Evolutionary conservation across 2,329 filamentous ascomycete species (phyloP).

Genomic region (Colletotrichum higginsianum): DNA sequence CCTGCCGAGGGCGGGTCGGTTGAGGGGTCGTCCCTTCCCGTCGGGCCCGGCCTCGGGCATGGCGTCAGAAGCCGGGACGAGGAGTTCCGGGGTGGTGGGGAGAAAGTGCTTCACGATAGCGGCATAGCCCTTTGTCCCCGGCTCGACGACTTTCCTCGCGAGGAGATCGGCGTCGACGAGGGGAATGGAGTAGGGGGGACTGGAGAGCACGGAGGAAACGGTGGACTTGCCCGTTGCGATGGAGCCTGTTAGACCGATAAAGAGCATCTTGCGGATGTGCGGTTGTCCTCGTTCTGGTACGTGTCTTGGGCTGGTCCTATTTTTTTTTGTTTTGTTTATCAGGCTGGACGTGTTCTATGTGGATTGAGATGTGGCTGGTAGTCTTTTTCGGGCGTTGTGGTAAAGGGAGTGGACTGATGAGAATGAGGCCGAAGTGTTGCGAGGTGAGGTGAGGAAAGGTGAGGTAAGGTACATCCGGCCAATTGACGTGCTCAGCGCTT

Average conservation of each 20-base stretch:
- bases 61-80: slow-evolving; percentile 71
- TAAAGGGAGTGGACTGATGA: not conserved
- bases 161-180: slow-evolving; percentile 95
- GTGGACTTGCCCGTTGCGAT: slow-evolving; percentile 99
- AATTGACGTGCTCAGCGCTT: not conserved
- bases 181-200: slow-evolving; percentile 86
- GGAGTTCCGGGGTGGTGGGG: slow-evolving; percentile 86
- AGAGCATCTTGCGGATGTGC: slow-evolving; percentile 75
- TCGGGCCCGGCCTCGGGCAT: slow-evolving; percentile 68
- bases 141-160: slow-evolving; percentile 94
- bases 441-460: not conserved
- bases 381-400: not conserved
- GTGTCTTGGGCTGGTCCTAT: not conserved
- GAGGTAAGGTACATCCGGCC: not conserved
- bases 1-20: slow-evolving; percentile 86
- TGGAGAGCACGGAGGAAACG: slow-evolving; percentile 85
- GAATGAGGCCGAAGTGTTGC: not conserved
- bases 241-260: slow-evolving; percentile 95
- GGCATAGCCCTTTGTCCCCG: slow-evolving; percentile 86
- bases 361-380: not conserved
- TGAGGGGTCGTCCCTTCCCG: slow-evolving; percentile 81
- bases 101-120: slow-evolving; percentile 87
- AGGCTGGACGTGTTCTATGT: too few species aligned
- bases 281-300: slow-evolving; percentile 16
- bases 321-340: not conserved